Evolutionary conservation across 2,329 filamentous ascomycete species (phyloP).

Genomic region (Beauveria sp.): DNA sequence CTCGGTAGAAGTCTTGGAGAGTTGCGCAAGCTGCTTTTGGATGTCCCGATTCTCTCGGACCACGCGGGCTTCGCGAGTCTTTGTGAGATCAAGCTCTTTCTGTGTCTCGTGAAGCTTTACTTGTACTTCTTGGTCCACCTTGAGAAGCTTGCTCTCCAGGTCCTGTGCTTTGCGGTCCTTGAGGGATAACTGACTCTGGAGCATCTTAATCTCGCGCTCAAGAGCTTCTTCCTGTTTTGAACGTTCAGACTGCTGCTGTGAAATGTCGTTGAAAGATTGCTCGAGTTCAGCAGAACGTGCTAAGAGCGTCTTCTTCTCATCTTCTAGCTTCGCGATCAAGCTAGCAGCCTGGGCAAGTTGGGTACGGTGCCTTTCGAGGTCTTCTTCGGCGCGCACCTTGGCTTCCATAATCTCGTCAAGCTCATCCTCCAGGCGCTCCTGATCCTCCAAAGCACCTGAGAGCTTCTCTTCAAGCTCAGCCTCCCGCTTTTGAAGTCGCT

Average conservation of each 20-base stretch:
- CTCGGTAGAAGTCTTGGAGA: constrained; percentile 86
- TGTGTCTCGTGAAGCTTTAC: constrained; percentile 70
- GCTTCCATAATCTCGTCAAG: constrained; percentile 81
- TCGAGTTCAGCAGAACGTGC: constrained; percentile 63
- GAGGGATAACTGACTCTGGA: constrained; percentile 79
- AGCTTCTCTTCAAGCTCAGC: constrained; percentile 89
- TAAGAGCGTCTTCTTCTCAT: constrained; percentile 72
- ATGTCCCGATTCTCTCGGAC: constrained; percentile 73
- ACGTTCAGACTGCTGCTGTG: constrained; percentile 62
- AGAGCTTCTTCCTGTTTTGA: constrained; percentile 70
- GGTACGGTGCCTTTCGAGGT: constrained; percentile 67
- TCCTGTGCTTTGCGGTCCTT: constrained; percentile 89
- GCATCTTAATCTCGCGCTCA: constrained; percentile 78
- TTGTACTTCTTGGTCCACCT: constrained; percentile 82
- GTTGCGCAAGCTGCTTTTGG: constrained; percentile 74
- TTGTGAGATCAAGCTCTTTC: constrained; percentile 71
- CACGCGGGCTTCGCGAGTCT: constrained; percentile 68
- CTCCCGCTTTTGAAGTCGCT: constrained; percentile 87
- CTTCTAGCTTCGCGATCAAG: constrained; percentile 78
- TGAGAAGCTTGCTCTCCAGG: constrained; percentile 73
- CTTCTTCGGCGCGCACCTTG: constrained; percentile 81
- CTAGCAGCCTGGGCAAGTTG: constrained; percentile 88
- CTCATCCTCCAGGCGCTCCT: constrained; percentile 89
- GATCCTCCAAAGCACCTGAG: constrained; percentile 83
- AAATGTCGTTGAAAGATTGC: constrained; percentile 60